Base-by-base conservation (phyloP, 2,329 filamentous ascomycete species). In the Fusarium sp. region DNA sequence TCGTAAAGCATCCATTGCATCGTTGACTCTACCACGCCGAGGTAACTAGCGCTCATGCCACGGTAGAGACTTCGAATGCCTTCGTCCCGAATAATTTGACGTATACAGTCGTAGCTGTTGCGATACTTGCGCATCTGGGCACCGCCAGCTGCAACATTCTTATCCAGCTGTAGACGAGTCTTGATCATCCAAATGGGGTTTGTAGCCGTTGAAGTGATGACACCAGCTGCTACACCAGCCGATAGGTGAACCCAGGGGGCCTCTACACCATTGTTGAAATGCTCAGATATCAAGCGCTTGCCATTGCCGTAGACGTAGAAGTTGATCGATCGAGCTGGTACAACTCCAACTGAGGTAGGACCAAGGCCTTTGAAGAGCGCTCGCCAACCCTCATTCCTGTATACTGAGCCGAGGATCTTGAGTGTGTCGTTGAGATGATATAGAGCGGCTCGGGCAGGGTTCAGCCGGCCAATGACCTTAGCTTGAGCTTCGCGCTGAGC, bases 101-200 rank as follows among this genome's bases (percentile, higher is more conserved):
- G 89, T 61, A 95, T 90, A 80, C 95, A 98, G 81, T 98, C 95
- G 81, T 91, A 88, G 70, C 93, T 95, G 80, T 97, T 97, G 79
- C 90, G 90, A 82, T 98, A 98, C 77, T 90, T 90, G 56, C 95
- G 86, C 55, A 85, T 84, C 58, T 83, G 82, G 30, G 83, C 79
- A 41, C 85, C 86, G 30, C 83, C 88, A 74, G 89, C 88, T 18
- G 91, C 92, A 56, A 90, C 88, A 78, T 93, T 93, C 84, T 95
- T 97, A 84, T 98, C 95, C 37, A 98, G 88, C 82, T 98, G 95
- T 75, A 98, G 80, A 35, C 95, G 87, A 42, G 95, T 98, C 86
- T 98, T 98, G 78, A 98, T 90, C 70, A 98, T 88, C 95, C 95
- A 98, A 77, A 98, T 97, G 3, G 95, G 95, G 81, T 98, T 98